Conservation (phyloP, 148 eudicot species). For the Dysphania ambrosioides region DNA sequence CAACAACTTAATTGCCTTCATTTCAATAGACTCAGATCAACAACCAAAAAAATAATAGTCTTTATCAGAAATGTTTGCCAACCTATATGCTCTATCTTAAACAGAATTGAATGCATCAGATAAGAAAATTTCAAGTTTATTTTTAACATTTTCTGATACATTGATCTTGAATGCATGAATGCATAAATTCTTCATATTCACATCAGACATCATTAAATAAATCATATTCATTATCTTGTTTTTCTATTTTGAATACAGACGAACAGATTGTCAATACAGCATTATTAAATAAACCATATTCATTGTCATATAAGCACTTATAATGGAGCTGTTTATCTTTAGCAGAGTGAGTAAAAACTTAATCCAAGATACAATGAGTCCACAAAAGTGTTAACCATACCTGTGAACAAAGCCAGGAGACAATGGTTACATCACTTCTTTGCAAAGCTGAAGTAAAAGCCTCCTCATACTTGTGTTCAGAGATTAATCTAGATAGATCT, state of each 20-base stretch:
- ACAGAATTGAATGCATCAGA: not conserved
- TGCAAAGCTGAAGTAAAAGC: slow-evolving; percentile 93
- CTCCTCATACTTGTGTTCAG: slow-evolving; percentile 84
- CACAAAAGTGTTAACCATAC: slow-evolving; percentile 31
- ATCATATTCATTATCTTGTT: too few species aligned
- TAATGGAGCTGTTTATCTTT: not conserved
- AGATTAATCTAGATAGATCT: slow-evolving; percentile 72
- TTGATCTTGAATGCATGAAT: not conserved
- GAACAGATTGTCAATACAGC: not conserved
- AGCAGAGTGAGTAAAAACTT: not conserved
- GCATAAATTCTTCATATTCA: too few species aligned
- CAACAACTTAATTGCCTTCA: not conserved
- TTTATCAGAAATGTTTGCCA: not conserved
- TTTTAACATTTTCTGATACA: too few species aligned
- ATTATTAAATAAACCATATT: too few species aligned
- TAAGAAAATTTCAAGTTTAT: too few species aligned
- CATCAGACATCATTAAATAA: not conserved
- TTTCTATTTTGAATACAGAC: not conserved
- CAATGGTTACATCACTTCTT: slow-evolving; percentile 86
- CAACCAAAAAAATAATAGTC: not conserved
- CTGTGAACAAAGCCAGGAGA: slow-evolving; percentile 98
- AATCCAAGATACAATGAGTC: not conserved
- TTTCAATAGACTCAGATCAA: not conserved
- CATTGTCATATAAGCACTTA: not conserved
- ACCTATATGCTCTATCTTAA: not conserved